Base-by-base conservation (phyloP, 2,329 filamentous ascomycete species). In the Metarhizium album region DNA sequence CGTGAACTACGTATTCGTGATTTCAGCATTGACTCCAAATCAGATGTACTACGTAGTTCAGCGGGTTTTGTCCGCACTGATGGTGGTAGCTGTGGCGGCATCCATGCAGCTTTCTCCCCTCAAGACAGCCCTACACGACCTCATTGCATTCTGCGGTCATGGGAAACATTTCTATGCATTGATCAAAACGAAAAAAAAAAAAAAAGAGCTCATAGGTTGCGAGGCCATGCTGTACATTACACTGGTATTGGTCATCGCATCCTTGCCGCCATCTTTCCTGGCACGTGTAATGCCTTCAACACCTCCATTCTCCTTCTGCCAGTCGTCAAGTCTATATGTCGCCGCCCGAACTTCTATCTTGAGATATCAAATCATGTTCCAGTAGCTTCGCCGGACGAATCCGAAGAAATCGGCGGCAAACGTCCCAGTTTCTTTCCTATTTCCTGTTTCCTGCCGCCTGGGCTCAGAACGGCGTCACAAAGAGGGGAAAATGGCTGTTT, bases 401-500 rank as follows among this genome's bases (percentile, higher is more conserved):
- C 42, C 16, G 23, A 8, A 51, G 16, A 42, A 43, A 31, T 14
- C 27, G 18, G 8, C 31, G n/a, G 8, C 35, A 33, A 33, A n/a
- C 45, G 37, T 40, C 20, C 20, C 16, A 18, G 1, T 24, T 18
- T 38, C 20, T 18, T 14, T 22, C 7, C 9, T 42, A 33, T 5
- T 42, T 13, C 37, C 7, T 31, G 11, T 35, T 42, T 31, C 9
- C 23, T n/a, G 27, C 23, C 18, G 31, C 27, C n/a, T 43, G 5
- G 14, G 24, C 11, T 42, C 5, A 22, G 27, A 22, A 33, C 46
- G 27, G 27, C 11, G 27, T 29, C 27, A n/a, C n/a, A n/a, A n/a
- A n/a, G n/a, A n/a, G 27, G 27, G 27, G 27, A 29, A 42, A 20
- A 56, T 52, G 49, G 52, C 56, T 49, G 42, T 46, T 79, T 80